A percentile compares a stretch with the other conserved stretches of the same genome.
Evolutionary conservation across 148 eudicot genomes (phyloP).

Genomic region (Silene conica): DNA sequence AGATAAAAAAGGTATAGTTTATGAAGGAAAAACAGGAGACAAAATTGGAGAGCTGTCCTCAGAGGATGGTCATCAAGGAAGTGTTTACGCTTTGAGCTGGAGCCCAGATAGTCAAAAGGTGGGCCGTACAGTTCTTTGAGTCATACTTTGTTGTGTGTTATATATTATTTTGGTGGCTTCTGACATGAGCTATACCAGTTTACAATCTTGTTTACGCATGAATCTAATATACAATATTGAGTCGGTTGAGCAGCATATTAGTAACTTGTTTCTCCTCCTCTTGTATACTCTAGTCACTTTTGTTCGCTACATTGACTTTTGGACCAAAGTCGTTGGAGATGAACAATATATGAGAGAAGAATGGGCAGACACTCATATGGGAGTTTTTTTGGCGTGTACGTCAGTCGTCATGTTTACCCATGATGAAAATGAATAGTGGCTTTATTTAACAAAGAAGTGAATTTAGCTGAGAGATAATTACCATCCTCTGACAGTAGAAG

Average conservation of each 20-base stretch:
- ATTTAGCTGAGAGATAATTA: not conserved
- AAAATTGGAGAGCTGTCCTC: slow-evolving; percentile 75
- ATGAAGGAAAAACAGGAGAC: slow-evolving; percentile 85
- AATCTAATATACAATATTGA: not conserved
- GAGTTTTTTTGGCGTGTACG: too few relatives aligned
- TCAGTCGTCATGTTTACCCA: too few relatives aligned
- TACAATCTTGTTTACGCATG: not conserved
- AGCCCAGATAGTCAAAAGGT: slow-evolving; percentile 89
- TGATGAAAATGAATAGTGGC: too few relatives aligned
- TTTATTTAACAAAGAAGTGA: too few relatives aligned
- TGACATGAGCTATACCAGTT: not conserved
- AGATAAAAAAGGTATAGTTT: slow-evolving; percentile 78
- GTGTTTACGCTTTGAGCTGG: slow-evolving; percentile 97
- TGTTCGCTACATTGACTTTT: too few relatives aligned
- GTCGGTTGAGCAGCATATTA: not conserved
- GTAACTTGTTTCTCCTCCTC: not conserved
- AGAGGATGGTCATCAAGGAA: slow-evolving; percentile 86
- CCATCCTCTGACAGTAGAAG: not conserved
- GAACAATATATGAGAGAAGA: too few relatives aligned
- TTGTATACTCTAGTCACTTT: not conserved
- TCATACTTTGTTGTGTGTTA: not conserved
- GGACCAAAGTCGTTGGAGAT: too few relatives aligned
- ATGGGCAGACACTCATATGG: too few relatives aligned
- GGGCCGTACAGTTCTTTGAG: slow-evolving; percentile 1
- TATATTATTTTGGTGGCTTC: not conserved